Base-by-base conservation (phyloP, 345 rosid genomes). In the Gynandropsis gynandra region DNA sequence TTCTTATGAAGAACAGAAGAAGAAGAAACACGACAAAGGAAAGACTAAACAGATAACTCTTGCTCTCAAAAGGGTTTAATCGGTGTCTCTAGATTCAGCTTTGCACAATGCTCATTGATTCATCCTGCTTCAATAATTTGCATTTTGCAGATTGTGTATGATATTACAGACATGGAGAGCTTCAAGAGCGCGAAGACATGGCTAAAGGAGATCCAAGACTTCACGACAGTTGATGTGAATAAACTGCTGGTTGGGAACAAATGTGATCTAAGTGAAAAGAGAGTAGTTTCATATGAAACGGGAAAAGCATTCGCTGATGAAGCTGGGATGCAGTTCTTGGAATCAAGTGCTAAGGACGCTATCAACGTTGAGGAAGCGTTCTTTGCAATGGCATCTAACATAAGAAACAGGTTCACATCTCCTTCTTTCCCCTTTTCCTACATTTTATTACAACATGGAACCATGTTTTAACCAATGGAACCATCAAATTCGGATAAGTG, bases 291-390 rank as follows among this genome's bases (percentile, higher is more conserved):
- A 4, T 80, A 74, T 29, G 87, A 80, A 61, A 71, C 85, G 1
- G 93, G 76, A 6, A 83, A 83, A 83, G 93, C 78, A 80, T 80
- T 83, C 65, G 93, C 93, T 0, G 85, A 83, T 69, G 83, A 83
- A 67, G 70, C 78, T 50, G 87, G 93, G 35, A 65, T 83, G 49
- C 85, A 85, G 17, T 83, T 83, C 62, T 52, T 83, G 85, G 93
- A 83, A 56, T 80, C 93, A 8, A 83, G 93, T 61, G 93, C 93
- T 10, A 83, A 83, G 66, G 76, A 71, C 65, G 55, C 93, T 15
- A 78, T 75, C 8, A 80, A 80, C 16, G 93, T 83, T 21, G 93
- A 80, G 45, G 76, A 78, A 52, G 83, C 87, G 59, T 83, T 83
- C 73, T 76, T 80, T 87, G 93, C 85, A 1, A 80, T 83, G 93